These are phyloP conservation scores for Scheffersomyces segobiensis DNA, from an alignment of 1,139 yeast genomes.

Conservation along the genomic window DNA sequence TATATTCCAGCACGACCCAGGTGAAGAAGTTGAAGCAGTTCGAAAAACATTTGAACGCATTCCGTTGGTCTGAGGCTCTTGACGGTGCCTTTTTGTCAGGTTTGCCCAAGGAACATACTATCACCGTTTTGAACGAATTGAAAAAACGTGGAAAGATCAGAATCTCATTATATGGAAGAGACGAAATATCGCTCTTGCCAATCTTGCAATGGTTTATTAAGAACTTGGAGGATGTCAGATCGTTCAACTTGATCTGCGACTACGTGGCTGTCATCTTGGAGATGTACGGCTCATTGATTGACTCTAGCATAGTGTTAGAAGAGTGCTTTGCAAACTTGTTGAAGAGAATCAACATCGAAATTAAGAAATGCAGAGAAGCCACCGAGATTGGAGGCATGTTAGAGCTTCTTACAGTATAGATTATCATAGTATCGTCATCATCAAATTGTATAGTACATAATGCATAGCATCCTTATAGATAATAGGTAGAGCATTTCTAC, in stretches of 20 bases:
- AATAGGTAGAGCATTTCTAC: neutral
- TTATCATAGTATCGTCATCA: constrained; percentile 3
- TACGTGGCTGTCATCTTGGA: constrained; percentile 82
- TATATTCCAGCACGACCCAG: constrained; percentile 54
- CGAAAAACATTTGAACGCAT: constrained; percentile 81
- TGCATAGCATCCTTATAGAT: constrained; percentile 2
- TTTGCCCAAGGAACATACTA: constrained; percentile 72
- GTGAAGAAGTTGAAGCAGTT: constrained; percentile 69
- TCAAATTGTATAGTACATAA: constrained; percentile 5
- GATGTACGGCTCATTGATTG: constrained; percentile 71
- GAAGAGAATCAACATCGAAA: constrained; percentile 64
- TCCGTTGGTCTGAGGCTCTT: constrained; percentile 90
- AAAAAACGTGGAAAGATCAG: constrained; percentile 86
- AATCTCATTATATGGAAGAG: constrained; percentile 75
- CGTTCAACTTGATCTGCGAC: constrained; percentile 75
- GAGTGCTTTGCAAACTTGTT: constrained; percentile 64
- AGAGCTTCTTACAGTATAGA: constrained; percentile 62
- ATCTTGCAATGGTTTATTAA: constrained; percentile 79
- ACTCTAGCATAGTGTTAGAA: constrained; percentile 76
- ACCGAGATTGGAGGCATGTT: constrained; percentile 92
- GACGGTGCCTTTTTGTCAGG: constrained; percentile 84
- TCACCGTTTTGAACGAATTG: constrained; percentile 80
- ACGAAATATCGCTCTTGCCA: constrained; percentile 84
- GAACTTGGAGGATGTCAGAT: constrained; percentile 76
- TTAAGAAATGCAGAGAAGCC: constrained; percentile 81